Evolutionary conservation across 257 asterid genomes (phyloP), one percentile per base, ranked within the genome.

Genomic region (Fraxinus pennsylvanica): DNA sequence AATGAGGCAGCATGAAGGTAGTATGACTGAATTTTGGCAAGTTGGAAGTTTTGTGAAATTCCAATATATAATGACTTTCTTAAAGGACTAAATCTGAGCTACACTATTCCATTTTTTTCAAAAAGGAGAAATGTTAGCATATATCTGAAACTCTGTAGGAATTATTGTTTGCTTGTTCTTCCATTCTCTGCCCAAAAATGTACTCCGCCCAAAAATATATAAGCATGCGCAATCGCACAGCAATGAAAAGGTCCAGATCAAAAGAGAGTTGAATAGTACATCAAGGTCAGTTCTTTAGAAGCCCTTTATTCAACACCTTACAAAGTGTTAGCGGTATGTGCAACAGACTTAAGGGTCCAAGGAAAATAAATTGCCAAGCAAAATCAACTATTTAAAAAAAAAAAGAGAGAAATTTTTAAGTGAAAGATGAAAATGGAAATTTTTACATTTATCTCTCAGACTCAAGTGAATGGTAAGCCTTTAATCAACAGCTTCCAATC

Each of bases 81-180:
- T 29, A 29, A n/a, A n/a, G n/a, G 27, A 25, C 27, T 25, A 25
- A 29, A 29, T 29, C 32, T 29, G 2, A 29, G 32, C 32, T 29
- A 29, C 32, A 29, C 32, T 29, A 1, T 29, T 29, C 32, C 32
- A 29, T 29, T 29, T 29, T 29, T 29, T 29, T 29, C 32, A 29
- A 29, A 1, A 1, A 29, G 32, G 32, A 29, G 32, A 29, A 29
- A 29, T 29, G 32, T 29, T 29, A 52, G 69, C 12, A 27, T 5
- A 77, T 39, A 33, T 74, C 47, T 5, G 69, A 25, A 71, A 25
- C 72, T 45, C 73, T 6, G 35, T 35, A 66, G 75, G 80, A 77
- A 78, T 73, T 73, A 79, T 43, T 96, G 81, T 96, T 96, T 71
- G 99, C 99, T 91, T 96, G 99, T 82, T 85, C 86, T 92, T 71